These are phyloP conservation scores for Inga oerstediana DNA, from an alignment of 306 rosid genomes.

Conservation along the genomic window DNA sequence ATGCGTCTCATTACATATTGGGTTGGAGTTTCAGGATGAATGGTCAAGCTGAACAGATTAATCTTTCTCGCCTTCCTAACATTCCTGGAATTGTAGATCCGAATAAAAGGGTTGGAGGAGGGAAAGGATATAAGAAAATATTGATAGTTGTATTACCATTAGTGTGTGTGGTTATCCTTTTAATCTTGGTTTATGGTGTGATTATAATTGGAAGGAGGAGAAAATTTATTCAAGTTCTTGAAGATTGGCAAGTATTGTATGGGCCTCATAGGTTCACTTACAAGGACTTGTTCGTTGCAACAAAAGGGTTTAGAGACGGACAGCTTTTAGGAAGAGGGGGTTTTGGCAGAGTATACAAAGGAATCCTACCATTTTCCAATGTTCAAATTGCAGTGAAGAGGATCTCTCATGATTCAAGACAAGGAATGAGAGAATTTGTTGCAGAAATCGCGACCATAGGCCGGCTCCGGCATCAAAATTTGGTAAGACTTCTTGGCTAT, in stretches of 20 bases:
- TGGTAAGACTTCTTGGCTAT: neutral
- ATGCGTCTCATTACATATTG: neutral
- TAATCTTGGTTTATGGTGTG: neutral
- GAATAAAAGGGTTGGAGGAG: neutral
- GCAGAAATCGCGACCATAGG: neutral
- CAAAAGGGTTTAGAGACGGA: neutral
- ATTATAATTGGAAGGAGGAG: neutral
- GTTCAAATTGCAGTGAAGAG: neutral
- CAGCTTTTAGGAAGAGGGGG: neutral
- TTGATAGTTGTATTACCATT: neutral
- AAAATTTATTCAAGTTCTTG: neutral
- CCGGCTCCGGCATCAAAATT: neutral
- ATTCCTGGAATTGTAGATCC: neutral
- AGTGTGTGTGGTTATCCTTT: neutral
- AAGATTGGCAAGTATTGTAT: neutral
- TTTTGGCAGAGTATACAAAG: neutral
- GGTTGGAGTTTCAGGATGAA: neutral
- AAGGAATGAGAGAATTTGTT: neutral
- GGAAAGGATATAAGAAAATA: neutral
- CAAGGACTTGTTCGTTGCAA: neutral
- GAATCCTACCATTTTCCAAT: neutral
- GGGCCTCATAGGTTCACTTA: neutral
- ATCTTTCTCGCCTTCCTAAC: neutral
- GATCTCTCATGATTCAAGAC: neutral
- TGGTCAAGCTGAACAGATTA: neutral